A percentile compares a stretch with the other conserved stretches of the same genome.
These are phyloP conservation scores for Vigna angularis DNA, from an alignment of 306 rosid genomes.

Conservation along the genomic window DNA sequence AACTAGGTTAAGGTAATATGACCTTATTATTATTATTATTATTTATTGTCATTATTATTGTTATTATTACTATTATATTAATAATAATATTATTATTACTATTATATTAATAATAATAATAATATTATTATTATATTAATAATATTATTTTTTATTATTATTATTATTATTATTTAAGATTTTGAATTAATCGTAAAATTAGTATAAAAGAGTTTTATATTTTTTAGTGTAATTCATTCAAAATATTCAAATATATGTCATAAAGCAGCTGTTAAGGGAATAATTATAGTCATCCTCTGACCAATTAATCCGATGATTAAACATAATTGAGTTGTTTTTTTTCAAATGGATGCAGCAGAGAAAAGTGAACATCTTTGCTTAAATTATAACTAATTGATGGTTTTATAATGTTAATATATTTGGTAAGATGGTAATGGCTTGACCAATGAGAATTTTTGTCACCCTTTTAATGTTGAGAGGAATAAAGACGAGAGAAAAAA, in stretches of 20 bases:
- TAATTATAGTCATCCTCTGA: constrained; percentile 10
- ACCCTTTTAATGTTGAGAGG: neutral
- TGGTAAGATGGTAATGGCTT: constrained; percentile 11
- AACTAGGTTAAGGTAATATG: no score
- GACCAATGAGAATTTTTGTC: no score
- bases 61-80: no score
- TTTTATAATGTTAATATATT: constrained; percentile 15
- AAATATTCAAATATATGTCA: neutral
- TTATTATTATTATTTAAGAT: no score
- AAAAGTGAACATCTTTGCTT: constrained; percentile 15
- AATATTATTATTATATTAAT: no score
- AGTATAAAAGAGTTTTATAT: neutral
- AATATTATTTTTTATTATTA: no score
- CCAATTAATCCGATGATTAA: constrained; percentile 39
- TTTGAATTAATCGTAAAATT: neutral
- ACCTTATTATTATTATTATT: no score
- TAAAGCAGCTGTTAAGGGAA: constrained; percentile 30
- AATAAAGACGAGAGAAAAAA: no score
- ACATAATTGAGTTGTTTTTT: constrained; percentile 45
- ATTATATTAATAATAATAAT: no score
- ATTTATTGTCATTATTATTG: no score
- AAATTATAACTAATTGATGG: constrained; percentile 7
- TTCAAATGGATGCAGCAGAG: constrained; percentile 20
- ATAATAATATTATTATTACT: no score
- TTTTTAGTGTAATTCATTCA: constrained; percentile 14